phyloP scores from a whole-genome alignment of 2,329 filamentous ascomycete species.

The Talaromyces marneffei region DNA sequence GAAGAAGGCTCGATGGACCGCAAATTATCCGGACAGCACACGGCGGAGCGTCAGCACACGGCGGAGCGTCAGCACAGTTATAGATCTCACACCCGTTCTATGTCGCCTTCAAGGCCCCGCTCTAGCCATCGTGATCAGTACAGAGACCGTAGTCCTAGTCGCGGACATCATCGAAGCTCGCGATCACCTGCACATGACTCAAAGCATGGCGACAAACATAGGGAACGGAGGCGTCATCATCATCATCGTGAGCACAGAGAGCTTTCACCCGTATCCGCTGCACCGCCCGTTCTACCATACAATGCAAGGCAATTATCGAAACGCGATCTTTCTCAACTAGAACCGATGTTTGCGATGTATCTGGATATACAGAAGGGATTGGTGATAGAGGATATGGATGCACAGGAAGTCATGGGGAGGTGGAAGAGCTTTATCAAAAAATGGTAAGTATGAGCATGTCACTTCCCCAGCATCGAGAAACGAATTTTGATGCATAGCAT shows the following conservation, averaged over 20 bases:
- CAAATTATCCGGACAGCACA: background rate
- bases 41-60: background rate
- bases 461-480: background rate
- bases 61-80: background rate
- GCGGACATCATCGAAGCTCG: constrained; percentile 26
- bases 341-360: constrained; percentile 73
- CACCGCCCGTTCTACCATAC: constrained; percentile 54
- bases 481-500: background rate
- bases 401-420: constrained; percentile 70
- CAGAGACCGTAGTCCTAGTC: constrained; percentile 25
- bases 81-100: constrained; percentile 13
- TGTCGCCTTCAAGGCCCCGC: constrained; percentile 11
- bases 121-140: constrained; percentile 18
- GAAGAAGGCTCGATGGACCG: constrained; percentile 3
- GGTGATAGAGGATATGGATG: constrained; percentile 61
- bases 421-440: constrained; percentile 92
- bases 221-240: constrained; percentile 15
- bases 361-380: constrained; percentile 81
- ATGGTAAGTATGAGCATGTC: constrained; percentile 55
- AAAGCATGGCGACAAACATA: constrained; percentile 13
- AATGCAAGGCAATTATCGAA: constrained; percentile 61
- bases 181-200: constrained; percentile 13
- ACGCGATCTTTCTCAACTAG: constrained; percentile 60
- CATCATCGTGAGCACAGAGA: constrained; percentile 4
- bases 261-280: constrained; percentile 8